A percentile compares a stretch with the other conserved stretches of the same genome.
phyloP scores from a whole-genome alignment of 768 basidiomycete genomes.

The Pleurotus tuoliensis region DNA sequence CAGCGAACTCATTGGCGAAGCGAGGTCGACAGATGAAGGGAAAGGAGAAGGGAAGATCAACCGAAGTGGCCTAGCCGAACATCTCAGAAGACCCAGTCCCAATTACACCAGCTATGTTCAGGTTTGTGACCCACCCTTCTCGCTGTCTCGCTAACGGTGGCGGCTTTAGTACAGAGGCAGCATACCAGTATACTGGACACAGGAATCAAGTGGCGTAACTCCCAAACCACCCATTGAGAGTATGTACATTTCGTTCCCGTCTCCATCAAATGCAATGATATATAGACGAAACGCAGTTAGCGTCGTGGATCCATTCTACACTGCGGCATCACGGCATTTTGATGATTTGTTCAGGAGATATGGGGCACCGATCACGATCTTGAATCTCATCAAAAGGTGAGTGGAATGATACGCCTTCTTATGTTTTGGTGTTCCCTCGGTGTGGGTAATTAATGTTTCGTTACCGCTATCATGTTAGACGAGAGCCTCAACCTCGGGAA shows the following conservation, averaged over 20 bases:
- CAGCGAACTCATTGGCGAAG: conserved; percentile 23
- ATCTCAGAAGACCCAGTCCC: conserved; percentile 63
- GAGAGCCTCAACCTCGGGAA: conserved; percentile 77
- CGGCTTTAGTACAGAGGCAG: conserved; percentile 77
- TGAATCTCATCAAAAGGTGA: conserved; percentile 83
- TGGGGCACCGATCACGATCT: conserved; percentile 82
- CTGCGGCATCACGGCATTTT: conserved; percentile 90
- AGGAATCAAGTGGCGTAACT: conserved; percentile 87
- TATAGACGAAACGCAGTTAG: conserved; percentile 50
- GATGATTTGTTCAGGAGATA: conserved; percentile 88
- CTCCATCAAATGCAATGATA: no score
- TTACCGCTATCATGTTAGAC: conserved; percentile 25
- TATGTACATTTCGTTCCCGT: conserved; percentile 31
- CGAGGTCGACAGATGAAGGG: not conserved
- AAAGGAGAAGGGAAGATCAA: not conserved
- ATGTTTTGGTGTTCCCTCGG: not conserved
- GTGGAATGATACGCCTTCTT: not conserved
- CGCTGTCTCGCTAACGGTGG: not conserved
- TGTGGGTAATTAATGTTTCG: not conserved
- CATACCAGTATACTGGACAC: conserved; percentile 96
- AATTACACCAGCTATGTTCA: conserved; percentile 96
- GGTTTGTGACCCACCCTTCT: conserved; percentile 29
- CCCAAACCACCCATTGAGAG: conserved; percentile 95
- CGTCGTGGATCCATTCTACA: conserved; percentile 92
- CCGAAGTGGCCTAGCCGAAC: not conserved